A percentile compares a stretch with the other conserved stretches of the same genome.
Conservation (phyloP, 805 yeast species). For the Kuraishia piskuri region DNA sequence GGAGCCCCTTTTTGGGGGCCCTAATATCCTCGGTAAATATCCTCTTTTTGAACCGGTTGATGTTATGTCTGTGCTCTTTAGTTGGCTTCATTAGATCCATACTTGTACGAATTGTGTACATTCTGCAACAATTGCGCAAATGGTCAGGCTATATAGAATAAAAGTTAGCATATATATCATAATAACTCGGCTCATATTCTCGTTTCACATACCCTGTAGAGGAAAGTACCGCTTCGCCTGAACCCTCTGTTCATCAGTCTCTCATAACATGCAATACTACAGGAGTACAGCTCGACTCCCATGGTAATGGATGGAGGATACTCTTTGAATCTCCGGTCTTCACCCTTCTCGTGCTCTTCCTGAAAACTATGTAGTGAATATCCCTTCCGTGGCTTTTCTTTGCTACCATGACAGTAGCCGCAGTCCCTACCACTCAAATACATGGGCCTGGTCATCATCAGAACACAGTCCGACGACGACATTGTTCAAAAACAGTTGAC, state of each 20-base stretch:
- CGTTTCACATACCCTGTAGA: slow-evolving; percentile 31
- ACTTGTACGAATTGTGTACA: slow-evolving; percentile 67
- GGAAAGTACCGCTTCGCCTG: slow-evolving; percentile 67
- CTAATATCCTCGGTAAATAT: slow-evolving; percentile 14
- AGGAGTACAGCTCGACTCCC: slow-evolving; percentile 32
- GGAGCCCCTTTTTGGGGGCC: slow-evolving; percentile 3
- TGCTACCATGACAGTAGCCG: slow-evolving; percentile 63
- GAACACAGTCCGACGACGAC: not conserved
- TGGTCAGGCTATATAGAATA: slow-evolving; percentile 46
- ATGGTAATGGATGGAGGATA: slow-evolving; percentile 18
- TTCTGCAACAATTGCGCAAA: slow-evolving; percentile 67
- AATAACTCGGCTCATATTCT: too few relatives aligned
- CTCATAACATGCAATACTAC: slow-evolving; percentile 51
- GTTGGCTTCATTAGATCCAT: slow-evolving; percentile 33
- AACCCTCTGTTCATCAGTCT: slow-evolving; percentile 62
- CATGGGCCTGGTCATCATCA: not conserved
- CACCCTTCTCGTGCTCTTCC: not conserved
- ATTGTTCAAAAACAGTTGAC: not conserved
- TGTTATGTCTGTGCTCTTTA: slow-evolving; percentile 59
- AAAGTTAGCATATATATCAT: not conserved
- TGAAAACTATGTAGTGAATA: slow-evolving; percentile 27
- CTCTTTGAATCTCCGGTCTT: not conserved
- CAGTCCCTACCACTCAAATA: slow-evolving; percentile 34
- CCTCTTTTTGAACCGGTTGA: slow-evolving; percentile 49
- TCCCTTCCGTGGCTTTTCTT: slow-evolving; percentile 20